Evolutionary conservation across 768 basidiomycete genomes (phyloP).

Genomic region (Pholiota conissans): DNA sequence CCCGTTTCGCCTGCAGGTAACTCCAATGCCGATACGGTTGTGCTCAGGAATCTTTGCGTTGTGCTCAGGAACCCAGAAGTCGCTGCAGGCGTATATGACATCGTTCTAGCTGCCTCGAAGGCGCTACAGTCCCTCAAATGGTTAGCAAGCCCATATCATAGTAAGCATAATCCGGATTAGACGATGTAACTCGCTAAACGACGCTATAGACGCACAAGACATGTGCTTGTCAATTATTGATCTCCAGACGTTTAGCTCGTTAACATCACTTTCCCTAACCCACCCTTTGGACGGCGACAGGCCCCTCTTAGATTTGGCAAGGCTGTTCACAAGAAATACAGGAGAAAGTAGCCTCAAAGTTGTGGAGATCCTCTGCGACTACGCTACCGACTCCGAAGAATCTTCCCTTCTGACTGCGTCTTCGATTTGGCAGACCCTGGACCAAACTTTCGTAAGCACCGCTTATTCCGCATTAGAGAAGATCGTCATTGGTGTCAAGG

Average conservation of each 20-base stretch:
- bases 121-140: conserved; percentile 12
- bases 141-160: conserved; percentile 11
- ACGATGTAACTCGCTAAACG: too few relatives aligned
- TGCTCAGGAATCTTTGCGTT: conserved; percentile 10
- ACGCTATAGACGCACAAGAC: background rate
- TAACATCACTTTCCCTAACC: background rate
- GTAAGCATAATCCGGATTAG: too few relatives aligned
- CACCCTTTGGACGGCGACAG: background rate
- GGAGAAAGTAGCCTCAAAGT: conserved; percentile 3
- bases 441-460: conserved; percentile 7
- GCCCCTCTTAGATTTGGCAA: background rate
- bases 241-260: background rate
- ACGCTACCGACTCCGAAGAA: conserved; percentile 6
- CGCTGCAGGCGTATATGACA: background rate
- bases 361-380: conserved; percentile 17
- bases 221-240: background rate
- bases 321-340: background rate
- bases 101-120: conserved; percentile 6
- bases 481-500: conserved; percentile 12
- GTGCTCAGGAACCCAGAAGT: conserved; percentile 1
- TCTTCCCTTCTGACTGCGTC: background rate
- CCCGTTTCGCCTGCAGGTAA: background rate
- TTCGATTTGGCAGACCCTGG: conserved; percentile 11
- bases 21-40: background rate
- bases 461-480: conserved; percentile 1